Conservation (phyloP, 306 rosid species). For the Citrullus amarus region DNA sequence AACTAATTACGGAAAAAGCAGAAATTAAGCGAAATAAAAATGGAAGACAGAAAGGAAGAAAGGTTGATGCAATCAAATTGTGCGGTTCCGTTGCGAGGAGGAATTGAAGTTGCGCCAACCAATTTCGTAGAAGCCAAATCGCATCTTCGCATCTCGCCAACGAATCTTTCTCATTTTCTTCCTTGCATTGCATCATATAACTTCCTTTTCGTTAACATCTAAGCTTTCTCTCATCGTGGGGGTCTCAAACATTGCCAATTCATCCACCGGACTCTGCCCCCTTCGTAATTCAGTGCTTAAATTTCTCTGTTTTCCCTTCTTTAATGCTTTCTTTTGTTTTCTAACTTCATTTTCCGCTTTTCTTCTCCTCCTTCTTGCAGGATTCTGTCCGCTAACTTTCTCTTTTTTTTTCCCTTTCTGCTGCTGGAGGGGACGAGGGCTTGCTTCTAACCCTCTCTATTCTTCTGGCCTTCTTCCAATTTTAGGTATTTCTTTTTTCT, state of each 20-base stretch:
- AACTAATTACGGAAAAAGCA: neutral
- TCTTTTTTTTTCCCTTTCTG: neutral
- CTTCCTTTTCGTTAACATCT: neutral
- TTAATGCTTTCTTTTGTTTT: neutral
- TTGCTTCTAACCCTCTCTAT: constrained; percentile 16
- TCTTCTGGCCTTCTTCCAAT: constrained; percentile 20
- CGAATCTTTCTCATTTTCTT: neutral
- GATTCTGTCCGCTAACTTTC: neutral
- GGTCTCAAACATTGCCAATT: neutral
- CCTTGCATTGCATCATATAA: neutral
- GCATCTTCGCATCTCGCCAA: neutral
- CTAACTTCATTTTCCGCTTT: neutral
- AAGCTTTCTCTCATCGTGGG: neutral
- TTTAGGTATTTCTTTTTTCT: constrained; percentile 1
- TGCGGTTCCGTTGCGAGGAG: neutral
- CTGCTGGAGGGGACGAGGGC: constrained; percentile 8
- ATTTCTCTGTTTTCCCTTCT: neutral
- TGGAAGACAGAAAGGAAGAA: neutral
- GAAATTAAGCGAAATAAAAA: neutral
- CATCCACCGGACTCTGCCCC: neutral
- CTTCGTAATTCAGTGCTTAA: neutral
- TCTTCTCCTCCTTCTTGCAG: neutral
- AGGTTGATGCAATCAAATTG: neutral
- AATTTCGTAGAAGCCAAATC: neutral
- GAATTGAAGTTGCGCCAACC: neutral